phyloP scores from a whole-genome alignment of 1,139 yeast genomes.

The Geotrichum macrosporum region DNA sequence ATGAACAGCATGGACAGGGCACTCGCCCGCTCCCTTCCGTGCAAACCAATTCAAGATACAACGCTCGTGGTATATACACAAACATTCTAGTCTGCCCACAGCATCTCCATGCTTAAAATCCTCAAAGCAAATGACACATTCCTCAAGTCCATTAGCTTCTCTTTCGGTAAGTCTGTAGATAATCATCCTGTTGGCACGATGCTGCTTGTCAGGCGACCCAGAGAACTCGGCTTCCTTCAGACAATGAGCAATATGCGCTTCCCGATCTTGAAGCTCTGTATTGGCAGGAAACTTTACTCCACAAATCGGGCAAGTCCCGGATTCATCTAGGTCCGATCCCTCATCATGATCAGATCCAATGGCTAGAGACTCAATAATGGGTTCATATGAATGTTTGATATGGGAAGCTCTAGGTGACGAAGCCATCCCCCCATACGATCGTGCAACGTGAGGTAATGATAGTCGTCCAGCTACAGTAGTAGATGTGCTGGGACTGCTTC shows the following conservation, averaged over 20 bases:
- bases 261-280: constrained; percentile 47
- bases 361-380: constrained; percentile 17
- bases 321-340: constrained; percentile 32
- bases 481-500: constrained; percentile 4
- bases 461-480: neutral
- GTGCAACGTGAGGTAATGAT: too few species aligned
- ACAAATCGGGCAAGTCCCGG: constrained; percentile 25
- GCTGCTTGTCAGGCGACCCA: constrained; percentile 50
- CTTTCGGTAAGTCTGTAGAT: constrained; percentile 66
- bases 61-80: constrained; percentile 86
- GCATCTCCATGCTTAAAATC: constrained; percentile 80
- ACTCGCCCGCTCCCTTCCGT: constrained; percentile 76
- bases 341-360: constrained; percentile 22
- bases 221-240: constrained; percentile 61
- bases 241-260: constrained; percentile 67
- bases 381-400: constrained; percentile 8
- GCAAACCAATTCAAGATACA: constrained; percentile 91
- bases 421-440: neutral
- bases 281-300: neutral
- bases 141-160: constrained; percentile 39
- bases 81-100: constrained; percentile 88
- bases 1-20: constrained; percentile 70
- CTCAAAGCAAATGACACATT: constrained; percentile 92
- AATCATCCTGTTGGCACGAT: constrained; percentile 71
- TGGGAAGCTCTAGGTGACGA: neutral